These are phyloP conservation scores for Sporothrix curviconia DNA, from an alignment of 2,329 filamentous ascomycete genomes.

Conservation along the genomic window DNA sequence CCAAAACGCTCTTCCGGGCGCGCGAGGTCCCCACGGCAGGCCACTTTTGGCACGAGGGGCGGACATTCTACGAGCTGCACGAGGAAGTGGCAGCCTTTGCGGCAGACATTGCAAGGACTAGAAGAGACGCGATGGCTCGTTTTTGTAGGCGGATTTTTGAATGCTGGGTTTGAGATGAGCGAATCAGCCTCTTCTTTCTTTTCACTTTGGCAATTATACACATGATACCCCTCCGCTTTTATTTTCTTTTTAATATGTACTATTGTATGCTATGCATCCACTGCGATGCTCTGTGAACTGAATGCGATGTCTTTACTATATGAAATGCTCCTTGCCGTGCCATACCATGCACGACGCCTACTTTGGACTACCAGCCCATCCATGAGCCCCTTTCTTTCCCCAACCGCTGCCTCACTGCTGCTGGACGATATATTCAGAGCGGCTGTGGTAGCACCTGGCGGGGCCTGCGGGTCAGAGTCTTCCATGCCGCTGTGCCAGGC, in stretches of 20 bases:
- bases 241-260: no score
- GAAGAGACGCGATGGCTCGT: no score
- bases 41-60: conserved; percentile 48
- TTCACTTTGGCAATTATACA: no score
- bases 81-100: conserved; percentile 28
- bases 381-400: not conserved
- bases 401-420: conserved; percentile 1
- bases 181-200: no score
- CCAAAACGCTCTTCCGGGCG: conserved; percentile 31
- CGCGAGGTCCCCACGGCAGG: conserved; percentile 42
- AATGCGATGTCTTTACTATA: not conserved
- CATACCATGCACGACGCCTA: no score
- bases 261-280: not conserved
- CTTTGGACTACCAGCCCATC: conserved; percentile 13
- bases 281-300: not conserved
- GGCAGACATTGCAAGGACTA: conserved; percentile 15
- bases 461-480: not conserved
- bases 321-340: not conserved
- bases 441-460: not conserved
- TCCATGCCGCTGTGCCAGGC: conserved; percentile 5
- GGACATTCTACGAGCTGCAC: conserved; percentile 30
- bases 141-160: no score
- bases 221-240: conserved; percentile 8
- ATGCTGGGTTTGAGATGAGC: no score
- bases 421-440: not conserved